Conservation (phyloP, 345 rosid genomes). For the Linum trigynum region DNA sequence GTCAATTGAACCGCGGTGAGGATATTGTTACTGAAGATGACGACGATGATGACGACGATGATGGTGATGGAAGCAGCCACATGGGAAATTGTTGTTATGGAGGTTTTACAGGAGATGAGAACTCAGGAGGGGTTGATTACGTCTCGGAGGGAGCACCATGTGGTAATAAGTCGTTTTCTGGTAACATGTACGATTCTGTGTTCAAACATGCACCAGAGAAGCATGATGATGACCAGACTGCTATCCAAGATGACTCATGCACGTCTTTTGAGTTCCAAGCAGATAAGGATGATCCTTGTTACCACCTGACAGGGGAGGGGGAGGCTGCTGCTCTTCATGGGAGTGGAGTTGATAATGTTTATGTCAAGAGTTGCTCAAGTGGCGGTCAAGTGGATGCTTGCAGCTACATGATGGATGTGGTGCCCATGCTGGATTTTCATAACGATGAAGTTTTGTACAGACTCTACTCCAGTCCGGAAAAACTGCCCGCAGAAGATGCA, state of each 20-base stretch:
- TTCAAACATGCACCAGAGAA: constrained; percentile 10
- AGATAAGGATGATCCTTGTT: constrained; percentile 17
- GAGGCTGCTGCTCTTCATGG: not conserved
- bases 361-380: no score
- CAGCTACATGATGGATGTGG: not conserved
- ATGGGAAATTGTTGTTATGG: constrained; percentile 5
- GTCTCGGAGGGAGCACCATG: constrained; percentile 9
- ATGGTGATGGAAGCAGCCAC: not conserved
- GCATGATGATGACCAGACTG: constrained; percentile 16
- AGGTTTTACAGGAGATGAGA: constrained; percentile 16
- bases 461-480: not conserved
- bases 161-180: constrained; percentile 6
- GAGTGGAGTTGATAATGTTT: no score
- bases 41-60: not conserved
- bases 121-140: constrained; percentile 17
- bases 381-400: not conserved
- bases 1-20: constrained; percentile 5
- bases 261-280: constrained; percentile 34
- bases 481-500: not conserved
- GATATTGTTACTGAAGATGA: not conserved
- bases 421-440: not conserved
- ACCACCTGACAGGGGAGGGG: constrained; percentile 5
- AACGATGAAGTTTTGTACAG: not conserved
- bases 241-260: constrained; percentile 37
- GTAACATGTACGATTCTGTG: constrained; percentile 14